These are phyloP conservation scores for Neofusicoccum kwambonambiense DNA, from an alignment of 2,329 filamentous ascomycete genomes.

Conservation along the genomic window DNA sequence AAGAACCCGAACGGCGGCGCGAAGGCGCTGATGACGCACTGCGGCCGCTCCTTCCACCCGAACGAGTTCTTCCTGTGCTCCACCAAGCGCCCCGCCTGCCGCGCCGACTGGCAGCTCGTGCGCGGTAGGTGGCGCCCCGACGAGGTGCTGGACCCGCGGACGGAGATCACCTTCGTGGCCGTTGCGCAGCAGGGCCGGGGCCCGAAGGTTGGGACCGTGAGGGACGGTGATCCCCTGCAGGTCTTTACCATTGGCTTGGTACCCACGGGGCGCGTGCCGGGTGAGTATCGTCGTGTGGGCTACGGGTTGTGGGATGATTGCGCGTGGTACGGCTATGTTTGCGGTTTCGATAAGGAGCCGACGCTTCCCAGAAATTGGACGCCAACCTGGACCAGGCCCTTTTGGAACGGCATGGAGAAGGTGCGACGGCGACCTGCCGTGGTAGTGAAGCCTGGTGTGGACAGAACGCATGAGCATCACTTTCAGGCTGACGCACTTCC, in stretches of 20 bases:
- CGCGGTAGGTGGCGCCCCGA: conserved; percentile 25
- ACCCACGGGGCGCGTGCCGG: not conserved
- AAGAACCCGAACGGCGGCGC: not conserved
- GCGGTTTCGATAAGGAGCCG: not conserved
- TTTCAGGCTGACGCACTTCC: conserved; percentile 17
- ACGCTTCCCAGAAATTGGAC: no score
- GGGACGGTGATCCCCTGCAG: conserved; percentile 17
- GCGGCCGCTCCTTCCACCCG: conserved; percentile 20
- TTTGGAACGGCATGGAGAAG: not conserved
- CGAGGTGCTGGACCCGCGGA: conserved; percentile 23
- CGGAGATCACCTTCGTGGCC: conserved; percentile 26
- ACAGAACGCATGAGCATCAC: conserved; percentile 20
- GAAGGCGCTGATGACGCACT: conserved; percentile 19
- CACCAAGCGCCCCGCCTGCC: not conserved
- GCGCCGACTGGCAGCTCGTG: conserved; percentile 21
- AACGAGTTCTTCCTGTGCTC: conserved; percentile 23
- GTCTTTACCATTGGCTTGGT: not conserved
- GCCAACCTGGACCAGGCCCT: not conserved
- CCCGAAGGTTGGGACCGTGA: not conserved
- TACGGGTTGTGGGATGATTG: conserved; percentile 26
- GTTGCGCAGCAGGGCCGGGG: conserved; percentile 22
- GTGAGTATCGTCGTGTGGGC: conserved; percentile 24
- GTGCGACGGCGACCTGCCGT: not conserved
- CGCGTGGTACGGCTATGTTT: conserved; percentile 22
- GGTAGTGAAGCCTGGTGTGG: not conserved